Conservation (phyloP, 306 rosid species). For the Cicer bijugum region DNA sequence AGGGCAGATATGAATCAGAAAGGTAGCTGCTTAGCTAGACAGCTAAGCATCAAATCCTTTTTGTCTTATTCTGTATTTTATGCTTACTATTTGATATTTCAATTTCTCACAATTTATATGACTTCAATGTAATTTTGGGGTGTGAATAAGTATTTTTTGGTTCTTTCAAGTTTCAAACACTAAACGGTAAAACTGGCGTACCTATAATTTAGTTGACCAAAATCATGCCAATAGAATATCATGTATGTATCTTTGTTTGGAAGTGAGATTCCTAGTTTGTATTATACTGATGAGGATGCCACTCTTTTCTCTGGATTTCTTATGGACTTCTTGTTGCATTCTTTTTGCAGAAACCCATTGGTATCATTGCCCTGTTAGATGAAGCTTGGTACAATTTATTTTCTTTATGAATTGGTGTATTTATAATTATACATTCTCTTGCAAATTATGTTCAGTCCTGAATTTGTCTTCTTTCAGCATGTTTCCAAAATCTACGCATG, state of each 20-base stretch:
- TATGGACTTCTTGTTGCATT: slow-evolving; percentile 48
- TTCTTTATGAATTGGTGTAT: slow-evolving; percentile 58
- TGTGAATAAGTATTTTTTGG: slow-evolving; percentile 4
- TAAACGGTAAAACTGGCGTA: slow-evolving; percentile 3
- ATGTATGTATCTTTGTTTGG: slow-evolving; percentile 29
- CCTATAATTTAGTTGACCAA: neutral
- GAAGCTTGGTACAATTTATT: slow-evolving; percentile 89
- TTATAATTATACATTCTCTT: slow-evolving; percentile 38
- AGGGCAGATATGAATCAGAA: slow-evolving; percentile 25
- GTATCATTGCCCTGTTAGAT: slow-evolving; percentile 88
- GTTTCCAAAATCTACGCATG: slow-evolving; percentile 94
- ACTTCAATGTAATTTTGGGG: slow-evolving; percentile 1
- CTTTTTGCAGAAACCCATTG: slow-evolving; percentile 92
- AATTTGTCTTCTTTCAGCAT: slow-evolving; percentile 67
- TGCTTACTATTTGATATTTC: neutral
- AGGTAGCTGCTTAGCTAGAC: slow-evolving; percentile 27
- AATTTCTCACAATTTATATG: slow-evolving; percentile 18
- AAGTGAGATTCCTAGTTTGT: slow-evolving; percentile 11
- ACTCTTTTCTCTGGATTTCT: slow-evolving; percentile 25
- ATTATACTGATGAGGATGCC: slow-evolving; percentile 12
- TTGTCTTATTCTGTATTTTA: slow-evolving; percentile 16
- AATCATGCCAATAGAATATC: slow-evolving; percentile 10
- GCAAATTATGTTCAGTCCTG: slow-evolving; percentile 53
- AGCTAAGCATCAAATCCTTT: slow-evolving; percentile 11
- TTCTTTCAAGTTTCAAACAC: slow-evolving; percentile 8